Conservation (phyloP, 2,329 filamentous ascomycete genomes). For the Fusarium succisae region DNA sequence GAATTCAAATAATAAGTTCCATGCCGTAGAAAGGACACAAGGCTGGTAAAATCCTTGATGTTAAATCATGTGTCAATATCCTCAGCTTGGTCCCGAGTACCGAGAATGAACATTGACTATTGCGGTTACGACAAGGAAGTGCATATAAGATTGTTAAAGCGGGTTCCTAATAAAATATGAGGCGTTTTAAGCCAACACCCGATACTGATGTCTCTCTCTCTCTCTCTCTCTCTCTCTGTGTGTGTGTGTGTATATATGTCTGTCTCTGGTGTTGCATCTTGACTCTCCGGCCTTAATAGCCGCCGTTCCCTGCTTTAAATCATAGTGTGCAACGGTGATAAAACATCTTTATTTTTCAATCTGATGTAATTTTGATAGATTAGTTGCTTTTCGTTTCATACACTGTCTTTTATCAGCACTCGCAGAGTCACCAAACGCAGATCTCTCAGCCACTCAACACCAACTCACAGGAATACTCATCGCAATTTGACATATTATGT, state of each 20-base stretch:
- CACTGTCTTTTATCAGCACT: neutral
- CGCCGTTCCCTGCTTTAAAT: neutral
- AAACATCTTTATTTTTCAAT: neutral
- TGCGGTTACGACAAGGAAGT: neutral
- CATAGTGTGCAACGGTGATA: neutral
- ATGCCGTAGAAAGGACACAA: neutral
- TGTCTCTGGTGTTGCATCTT: neutral
- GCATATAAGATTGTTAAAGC: neutral
- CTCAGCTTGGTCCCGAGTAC: neutral
- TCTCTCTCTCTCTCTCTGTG: too few species aligned
- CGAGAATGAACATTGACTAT: neutral
- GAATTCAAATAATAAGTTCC: neutral
- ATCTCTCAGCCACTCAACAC: neutral
- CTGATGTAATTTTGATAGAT: fast-evolving
- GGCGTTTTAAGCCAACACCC: neutral
- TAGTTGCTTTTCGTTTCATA: neutral
- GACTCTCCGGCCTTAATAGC: neutral
- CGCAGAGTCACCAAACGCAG: neutral
- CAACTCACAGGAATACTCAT: neutral
- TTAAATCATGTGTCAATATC: neutral
- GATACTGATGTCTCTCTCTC: too few species aligned
- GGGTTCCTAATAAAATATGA: neutral
- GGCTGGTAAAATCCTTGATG: neutral
- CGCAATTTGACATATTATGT: neutral
- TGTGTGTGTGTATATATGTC: too few species aligned